Base-by-base conservation (phyloP, 2,329 filamentous ascomycete species). In the Incumbomyces lentus region DNA sequence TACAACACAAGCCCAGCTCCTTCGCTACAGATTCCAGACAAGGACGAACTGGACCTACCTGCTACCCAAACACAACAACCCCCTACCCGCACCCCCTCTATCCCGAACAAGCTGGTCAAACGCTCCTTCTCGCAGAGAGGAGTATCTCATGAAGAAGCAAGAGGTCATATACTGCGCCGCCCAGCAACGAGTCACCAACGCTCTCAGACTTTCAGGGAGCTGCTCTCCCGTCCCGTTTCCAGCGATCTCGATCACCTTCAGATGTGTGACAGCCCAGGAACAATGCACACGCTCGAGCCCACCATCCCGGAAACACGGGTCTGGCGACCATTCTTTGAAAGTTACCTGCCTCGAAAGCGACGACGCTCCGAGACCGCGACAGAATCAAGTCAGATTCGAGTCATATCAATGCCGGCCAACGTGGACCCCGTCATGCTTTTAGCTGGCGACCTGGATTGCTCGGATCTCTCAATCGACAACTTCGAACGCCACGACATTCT, bases 121-220 rank as follows among this genome's bases (percentile, higher is more conserved):
- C 72, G 78, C 35, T 70, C 75, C 4, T 68, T 71, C 16, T 81
- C 78, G 10, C 65, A 76, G 41, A 70, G 69, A 53, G 65, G 66
- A 36, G 60, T 71, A 41, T 62, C 61, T 45, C 62, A 68, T 49
- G 60, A 67, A 11, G 59, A 62, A 17, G 67, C 69, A 29, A 64
- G 66, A 47, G 62, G 71, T n/a, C 64, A 73, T 4, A 68, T 68
- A 18, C 67, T 80, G 47, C 71, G 73, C 47, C 69, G 78, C 49
- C 78, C 78, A 38, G 76, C 76, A 13, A 82, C 78, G 11, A 81
- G 78, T 60, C 75, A 81, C 60, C 76, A 81, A 58, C 68, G 78
- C 44, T 75, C 74, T 19, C 72, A 72, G 38, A 73, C 72, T 7
- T 64, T 76, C 50, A 31, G 29, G 34, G 36, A 46, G 13, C 36